Evolutionary conservation across 2,329 filamentous ascomycete genomes (phyloP), one percentile per base, ranked within the genome.

Genomic region (Xylariaceae sp.): DNA sequence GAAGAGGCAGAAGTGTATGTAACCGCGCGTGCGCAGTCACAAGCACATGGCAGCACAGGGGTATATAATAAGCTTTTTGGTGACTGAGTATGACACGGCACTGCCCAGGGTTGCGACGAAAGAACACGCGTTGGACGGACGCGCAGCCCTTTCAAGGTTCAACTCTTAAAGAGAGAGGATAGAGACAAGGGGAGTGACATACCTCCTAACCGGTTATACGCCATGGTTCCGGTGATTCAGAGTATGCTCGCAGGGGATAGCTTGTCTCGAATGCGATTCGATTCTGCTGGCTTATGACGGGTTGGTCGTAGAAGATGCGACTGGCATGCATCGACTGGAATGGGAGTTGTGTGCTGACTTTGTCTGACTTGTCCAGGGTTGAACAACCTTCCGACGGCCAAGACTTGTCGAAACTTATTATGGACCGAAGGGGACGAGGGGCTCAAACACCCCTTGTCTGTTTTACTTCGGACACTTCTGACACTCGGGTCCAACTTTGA

Each of bases 161-260:
- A 34, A 34, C 43, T 42, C 35, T 49, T 42, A 44, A 46, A 42
- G 40, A 36, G 43, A 41, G 42, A 44, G 36, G 27, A 36, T 24
- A 24, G 47, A 41, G 29, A 36, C 42, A 35, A 46, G 41, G 41
- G 47, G 45, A 52, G 50, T 39, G 41, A 77, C 78, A 68, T 73
- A 78, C 82, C 78, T 71, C 82, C 78, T 71, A 86, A 64, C 54
- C 81, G 78, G 69, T 85, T 84, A 69, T 87, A 87, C 60, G 79
- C 76, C 80, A 85, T 85, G 65, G 60, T 65, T 43, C 46, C 44
- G 19, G 35, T 44, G 21, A 24, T 24, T 42, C 50, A 49, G 42
- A 44, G 34, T 46, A 40, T 43, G 39, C 17, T 36, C 15, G 39
- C 31, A 27, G 46, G 37, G 30, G 45, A 31, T 34, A 31, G 46